phyloP scores from a whole-genome alignment of 2,329 filamentous ascomycete genomes.

The Parastagonospora nodorum region DNA sequence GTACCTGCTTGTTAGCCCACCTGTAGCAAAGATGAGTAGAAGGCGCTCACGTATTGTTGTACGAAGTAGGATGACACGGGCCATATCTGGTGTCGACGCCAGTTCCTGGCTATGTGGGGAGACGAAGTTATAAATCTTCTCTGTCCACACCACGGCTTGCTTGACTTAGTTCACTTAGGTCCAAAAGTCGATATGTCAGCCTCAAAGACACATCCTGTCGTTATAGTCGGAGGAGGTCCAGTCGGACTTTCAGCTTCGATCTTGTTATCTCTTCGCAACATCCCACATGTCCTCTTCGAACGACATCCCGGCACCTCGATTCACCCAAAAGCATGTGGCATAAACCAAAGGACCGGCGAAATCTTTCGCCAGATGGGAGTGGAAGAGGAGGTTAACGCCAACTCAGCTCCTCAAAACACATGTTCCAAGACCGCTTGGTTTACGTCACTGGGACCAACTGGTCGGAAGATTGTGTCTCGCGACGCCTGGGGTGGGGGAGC shows the following conservation, averaged over 20 bases:
- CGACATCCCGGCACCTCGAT: conserved; percentile 39
- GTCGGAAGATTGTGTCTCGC: conserved; percentile 33
- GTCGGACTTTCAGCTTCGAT: conserved; percentile 39
- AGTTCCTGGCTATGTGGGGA: too few species aligned
- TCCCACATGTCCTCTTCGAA: conserved; percentile 38
- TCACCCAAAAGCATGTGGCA: conserved; percentile 39
- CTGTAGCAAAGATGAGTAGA: too few species aligned
- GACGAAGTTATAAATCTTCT: too few species aligned
- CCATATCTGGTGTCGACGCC: too few species aligned
- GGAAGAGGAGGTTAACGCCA: conserved; percentile 32
- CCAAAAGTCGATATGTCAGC: not conserved
- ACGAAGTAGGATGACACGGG: too few species aligned
- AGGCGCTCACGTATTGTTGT: too few species aligned
- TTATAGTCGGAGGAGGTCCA: conserved; percentile 39
- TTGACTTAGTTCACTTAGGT: too few species aligned
- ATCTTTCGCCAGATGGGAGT: conserved; percentile 38
- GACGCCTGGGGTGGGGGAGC: conserved; percentile 38
- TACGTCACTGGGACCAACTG: conserved; percentile 30
- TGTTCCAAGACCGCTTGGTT: conserved; percentile 38
- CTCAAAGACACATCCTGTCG: conserved; percentile 13
- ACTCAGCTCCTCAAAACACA: conserved; percentile 10
- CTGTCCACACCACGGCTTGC: too few species aligned
- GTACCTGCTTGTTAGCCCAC: too few species aligned
- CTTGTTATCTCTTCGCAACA: conserved; percentile 32
- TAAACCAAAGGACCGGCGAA: conserved; percentile 37